Conservation (phyloP, 495 filamentous ascomycete species). For the Sordaria brevicollis region DNA sequence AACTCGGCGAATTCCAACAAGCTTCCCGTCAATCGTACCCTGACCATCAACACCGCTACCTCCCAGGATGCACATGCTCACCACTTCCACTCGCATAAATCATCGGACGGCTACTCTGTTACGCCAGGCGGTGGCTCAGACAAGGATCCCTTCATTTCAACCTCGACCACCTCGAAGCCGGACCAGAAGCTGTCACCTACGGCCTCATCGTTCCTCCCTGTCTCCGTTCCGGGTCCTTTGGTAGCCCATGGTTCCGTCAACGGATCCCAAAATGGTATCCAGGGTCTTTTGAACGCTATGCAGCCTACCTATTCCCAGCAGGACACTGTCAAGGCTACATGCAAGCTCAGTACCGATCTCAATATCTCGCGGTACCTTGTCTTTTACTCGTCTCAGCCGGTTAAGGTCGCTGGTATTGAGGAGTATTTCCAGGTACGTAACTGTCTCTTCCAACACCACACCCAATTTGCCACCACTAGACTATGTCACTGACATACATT, state of each 20-base stretch:
- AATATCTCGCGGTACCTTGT: constrained; percentile 29
- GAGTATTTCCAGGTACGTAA: constrained; percentile 27
- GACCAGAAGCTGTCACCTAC: constrained; percentile 40
- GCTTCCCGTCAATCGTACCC: constrained; percentile 10
- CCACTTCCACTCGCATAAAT: constrained; percentile 5
- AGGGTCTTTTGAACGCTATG: neutral
- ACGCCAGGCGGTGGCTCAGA: constrained; percentile 11
- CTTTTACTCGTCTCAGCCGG: constrained; percentile 18
- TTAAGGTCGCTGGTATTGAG: constrained; percentile 22
- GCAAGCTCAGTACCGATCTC: constrained; percentile 26
- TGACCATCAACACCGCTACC: constrained; percentile 7
- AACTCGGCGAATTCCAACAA: constrained; percentile 24
- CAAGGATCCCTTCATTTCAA: constrained; percentile 34
- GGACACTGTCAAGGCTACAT: constrained; percentile 1
- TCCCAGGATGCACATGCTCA: constrained; percentile 5
- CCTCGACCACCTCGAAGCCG: constrained; percentile 14
- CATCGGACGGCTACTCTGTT: constrained; percentile 4
- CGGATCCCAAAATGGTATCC: neutral
- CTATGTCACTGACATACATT: neutral
- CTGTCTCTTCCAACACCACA: neutral
- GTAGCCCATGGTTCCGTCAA: constrained; percentile 20
- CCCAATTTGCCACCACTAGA: neutral
- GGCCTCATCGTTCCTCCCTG: constrained; percentile 34
- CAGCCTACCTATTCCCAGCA: constrained; percentile 3
- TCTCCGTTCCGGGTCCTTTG: constrained; percentile 15